phyloP scores from a whole-genome alignment of 371 early-diverging fungal species.

The Mucor piriformis region DNA sequence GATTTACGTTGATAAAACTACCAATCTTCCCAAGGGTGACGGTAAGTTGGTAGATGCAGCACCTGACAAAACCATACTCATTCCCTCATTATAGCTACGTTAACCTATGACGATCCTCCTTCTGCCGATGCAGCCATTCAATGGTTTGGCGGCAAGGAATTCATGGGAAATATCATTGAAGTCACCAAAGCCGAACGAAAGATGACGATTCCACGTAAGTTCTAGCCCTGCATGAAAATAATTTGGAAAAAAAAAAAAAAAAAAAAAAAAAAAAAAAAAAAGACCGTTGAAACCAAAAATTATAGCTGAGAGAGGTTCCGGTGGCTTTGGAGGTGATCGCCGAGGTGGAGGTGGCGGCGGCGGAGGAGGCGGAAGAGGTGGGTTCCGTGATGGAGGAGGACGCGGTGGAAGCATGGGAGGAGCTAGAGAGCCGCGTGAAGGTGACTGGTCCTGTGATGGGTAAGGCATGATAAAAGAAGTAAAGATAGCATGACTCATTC shows the following conservation, averaged over 20 bases:
- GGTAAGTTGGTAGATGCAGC: conserved; percentile 33
- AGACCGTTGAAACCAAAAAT: background rate
- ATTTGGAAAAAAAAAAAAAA: background rate
- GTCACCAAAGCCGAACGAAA: conserved; percentile 70
- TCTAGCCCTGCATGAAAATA: no score
- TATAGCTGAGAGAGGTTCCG: conserved; percentile 18
- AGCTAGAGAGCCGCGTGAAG: conserved; percentile 24
- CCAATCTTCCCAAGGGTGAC: conserved; percentile 72
- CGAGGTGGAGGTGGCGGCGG: conserved; percentile 7
- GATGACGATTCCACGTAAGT: conserved; percentile 30
- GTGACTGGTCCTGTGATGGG: conserved; percentile 38
- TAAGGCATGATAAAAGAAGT: conserved; percentile 4
- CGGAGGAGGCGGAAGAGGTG: conserved; percentile 41
- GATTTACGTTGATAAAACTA: conserved; percentile 66
- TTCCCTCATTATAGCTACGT: conserved; percentile 48
- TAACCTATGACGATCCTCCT: conserved; percentile 74
- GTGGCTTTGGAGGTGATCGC: conserved; percentile 10
- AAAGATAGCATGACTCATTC: background rate
- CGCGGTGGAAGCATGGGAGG: conserved; percentile 32
- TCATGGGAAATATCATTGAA: conserved; percentile 58
- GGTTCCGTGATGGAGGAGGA: conserved; percentile 50
- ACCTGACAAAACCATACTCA: background rate
- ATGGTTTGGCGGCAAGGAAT: conserved; percentile 69
- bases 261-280: background rate
- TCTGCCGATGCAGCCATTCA: conserved; percentile 72